A percentile compares a stretch with the other conserved stretches of the same genome.
These are phyloP conservation scores for Tetrahymena elliotti DNA, from an alignment of 73 alveolate species.

Conservation along the genomic window DNA sequence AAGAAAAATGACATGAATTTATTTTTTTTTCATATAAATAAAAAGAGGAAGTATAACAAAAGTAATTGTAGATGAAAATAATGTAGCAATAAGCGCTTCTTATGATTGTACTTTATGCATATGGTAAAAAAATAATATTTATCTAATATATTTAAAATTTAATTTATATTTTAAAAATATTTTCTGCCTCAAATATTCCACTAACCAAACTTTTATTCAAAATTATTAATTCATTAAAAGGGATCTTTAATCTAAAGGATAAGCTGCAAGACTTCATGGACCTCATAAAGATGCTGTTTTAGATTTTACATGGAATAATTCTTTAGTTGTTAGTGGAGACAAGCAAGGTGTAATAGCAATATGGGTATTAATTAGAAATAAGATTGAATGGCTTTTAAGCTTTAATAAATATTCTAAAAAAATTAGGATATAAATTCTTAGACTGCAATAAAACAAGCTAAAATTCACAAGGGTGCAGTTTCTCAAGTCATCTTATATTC, in stretches of 20 bases:
- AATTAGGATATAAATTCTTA: conserved; percentile 23
- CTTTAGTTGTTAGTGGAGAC: conserved; percentile 84
- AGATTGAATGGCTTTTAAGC: no score
- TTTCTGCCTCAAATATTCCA: no score
- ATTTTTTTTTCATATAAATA: no score
- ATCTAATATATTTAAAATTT: neutral
- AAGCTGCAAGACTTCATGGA: conserved; percentile 55
- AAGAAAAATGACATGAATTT: no score
- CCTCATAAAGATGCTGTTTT: conserved; percentile 93
- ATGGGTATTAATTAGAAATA: conserved; percentile 71
- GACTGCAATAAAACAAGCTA: conserved; percentile 44
- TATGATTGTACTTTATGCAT: conserved; percentile 77
- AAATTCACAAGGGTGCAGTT: conserved; percentile 86
- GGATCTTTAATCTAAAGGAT: conserved; percentile 52
- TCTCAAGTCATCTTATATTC: conserved; percentile 70
- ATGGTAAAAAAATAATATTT: conserved; percentile 35
- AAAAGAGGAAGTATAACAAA: conserved; percentile 64
- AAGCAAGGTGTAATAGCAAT: conserved; percentile 84
- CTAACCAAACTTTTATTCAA: no score
- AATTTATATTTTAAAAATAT: neutral
- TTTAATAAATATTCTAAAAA: neutral
- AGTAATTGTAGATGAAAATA: conserved; percentile 60
- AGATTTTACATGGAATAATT: conserved; percentile 89
- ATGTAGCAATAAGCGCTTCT: conserved; percentile 64
- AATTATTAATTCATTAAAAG: no score